Conservation (phyloP, 768 basidiomycete genomes). For the Lactifluus piperatus region DNA sequence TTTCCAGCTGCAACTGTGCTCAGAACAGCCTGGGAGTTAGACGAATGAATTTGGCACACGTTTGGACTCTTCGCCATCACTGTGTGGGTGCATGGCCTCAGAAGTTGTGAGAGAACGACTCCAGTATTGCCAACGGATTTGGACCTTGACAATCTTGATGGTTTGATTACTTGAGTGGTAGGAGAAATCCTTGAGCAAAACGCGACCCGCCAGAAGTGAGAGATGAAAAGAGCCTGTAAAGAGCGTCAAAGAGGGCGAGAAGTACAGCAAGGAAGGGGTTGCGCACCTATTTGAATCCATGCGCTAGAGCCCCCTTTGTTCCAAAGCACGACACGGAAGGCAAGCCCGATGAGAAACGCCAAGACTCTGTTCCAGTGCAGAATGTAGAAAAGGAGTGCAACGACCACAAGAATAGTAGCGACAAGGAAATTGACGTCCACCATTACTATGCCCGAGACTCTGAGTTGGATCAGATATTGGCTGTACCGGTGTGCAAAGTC, state of each 20-base stretch:
- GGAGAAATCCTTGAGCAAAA: slow-evolving; percentile 78
- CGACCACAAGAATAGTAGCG: slow-evolving; percentile 47
- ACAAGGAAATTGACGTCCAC: slow-evolving; percentile 53
- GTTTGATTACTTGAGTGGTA: slow-evolving; percentile 94
- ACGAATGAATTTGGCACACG: slow-evolving; percentile 31
- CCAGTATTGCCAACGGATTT: slow-evolving; percentile 95
- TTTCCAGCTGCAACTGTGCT: slow-evolving; percentile 22
- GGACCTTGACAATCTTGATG: slow-evolving; percentile 71
- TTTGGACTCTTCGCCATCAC: slow-evolving; percentile 39
- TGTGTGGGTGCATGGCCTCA: slow-evolving; percentile 46
- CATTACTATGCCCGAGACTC: slow-evolving; percentile 30
- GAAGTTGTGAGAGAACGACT: slow-evolving; percentile 70
- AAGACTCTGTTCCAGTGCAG: slow-evolving; percentile 91
- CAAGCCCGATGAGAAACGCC: slow-evolving; percentile 53
- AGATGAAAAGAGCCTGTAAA: slow-evolving; percentile 79
- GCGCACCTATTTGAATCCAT: slow-evolving; percentile 76
- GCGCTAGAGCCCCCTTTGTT: slow-evolving; percentile 63
- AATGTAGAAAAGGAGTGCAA: slow-evolving; percentile 59
- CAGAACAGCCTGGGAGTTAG: neutral
- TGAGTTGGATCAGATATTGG: neutral
- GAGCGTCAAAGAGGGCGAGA: neutral
- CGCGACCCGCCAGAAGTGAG: slow-evolving; percentile 77
- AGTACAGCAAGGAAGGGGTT: neutral
- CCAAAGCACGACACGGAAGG: slow-evolving; percentile 72
- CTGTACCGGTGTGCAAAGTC: no score